Base-by-base conservation (phyloP, 225 moss, liverwort and hornwort species). In the Straminergon stramineum region DNA sequence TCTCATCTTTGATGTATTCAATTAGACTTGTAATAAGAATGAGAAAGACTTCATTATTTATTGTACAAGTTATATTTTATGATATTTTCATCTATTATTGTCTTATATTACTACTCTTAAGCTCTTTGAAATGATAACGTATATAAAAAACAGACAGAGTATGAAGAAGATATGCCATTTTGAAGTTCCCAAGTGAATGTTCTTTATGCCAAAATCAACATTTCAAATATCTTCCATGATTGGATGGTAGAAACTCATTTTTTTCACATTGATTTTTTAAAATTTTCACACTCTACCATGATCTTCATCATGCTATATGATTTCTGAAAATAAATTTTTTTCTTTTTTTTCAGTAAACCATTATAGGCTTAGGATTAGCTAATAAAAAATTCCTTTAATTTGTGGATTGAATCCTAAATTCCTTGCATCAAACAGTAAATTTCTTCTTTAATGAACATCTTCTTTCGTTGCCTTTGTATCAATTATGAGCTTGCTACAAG, bases 401-500 rank as follows among this genome's bases (percentile, higher is more conserved):
- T 45, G 2, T 2, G 0, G 3, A 74, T 5, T 45, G 4, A 74
- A 45, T 74, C 1, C 17, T 41, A 28, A 45, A 73, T 6, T 24
- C 5, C 0, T 0, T 15, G 1, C 12, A 26, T 27, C 5, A 41
- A 71, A 41, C 26, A 41, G 5, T 15, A 41, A 71, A 41, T 15
- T 3, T 23, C 24, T 1, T 14, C 14, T 1, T 24, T 15, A 24
- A 8, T 15, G 8, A 23, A 39, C 1, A 41, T 1, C 8, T 3
- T 5, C 8, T 15, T 26, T 41, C 5, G 1, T 0, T 41, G 2
- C 8, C 0, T 70, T 0, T 24, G 0, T 70, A 24, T n/a, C 4
- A 4, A 39, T 70, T 5, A 0, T 13, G 2, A 24, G 14, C 8
- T 2, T 1, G 1, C 0, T 41, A 1, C 14, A 71, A 14, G 8